These are phyloP conservation scores for Tolypocladium capitatum DNA, from an alignment of 2,329 filamentous ascomycete species.

Conservation along the genomic window DNA sequence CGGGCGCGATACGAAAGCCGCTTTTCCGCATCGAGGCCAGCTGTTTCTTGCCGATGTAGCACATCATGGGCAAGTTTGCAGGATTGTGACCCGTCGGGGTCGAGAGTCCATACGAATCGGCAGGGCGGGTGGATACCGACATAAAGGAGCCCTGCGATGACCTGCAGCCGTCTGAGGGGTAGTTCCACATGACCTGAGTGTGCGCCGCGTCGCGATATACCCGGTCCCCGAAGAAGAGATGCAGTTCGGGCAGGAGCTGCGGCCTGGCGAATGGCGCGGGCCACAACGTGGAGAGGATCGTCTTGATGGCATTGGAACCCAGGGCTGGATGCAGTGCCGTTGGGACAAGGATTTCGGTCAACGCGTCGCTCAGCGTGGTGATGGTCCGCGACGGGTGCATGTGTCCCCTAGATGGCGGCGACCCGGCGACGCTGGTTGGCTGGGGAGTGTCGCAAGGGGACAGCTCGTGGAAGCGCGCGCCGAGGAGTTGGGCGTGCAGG, in stretches of 20 bases:
- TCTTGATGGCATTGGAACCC: slow-evolving; percentile 28
- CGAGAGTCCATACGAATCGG: slow-evolving; percentile 14
- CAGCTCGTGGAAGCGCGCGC: slow-evolving; percentile 29
- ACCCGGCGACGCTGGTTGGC: slow-evolving; percentile 18
- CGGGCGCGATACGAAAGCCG: slow-evolving; percentile 31
- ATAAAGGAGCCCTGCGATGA: slow-evolving; percentile 18
- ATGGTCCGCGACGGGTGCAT: slow-evolving; percentile 28
- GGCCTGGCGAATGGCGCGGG: slow-evolving; percentile 18
- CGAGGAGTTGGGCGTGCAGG: slow-evolving; percentile 32
- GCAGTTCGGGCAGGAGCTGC: slow-evolving; percentile 25
- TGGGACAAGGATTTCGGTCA: slow-evolving; percentile 28
- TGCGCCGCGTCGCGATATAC: slow-evolving; percentile 32
- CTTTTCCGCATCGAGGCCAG: slow-evolving; percentile 31
- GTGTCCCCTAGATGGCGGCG: slow-evolving; percentile 22
- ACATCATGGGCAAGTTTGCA: slow-evolving; percentile 21
- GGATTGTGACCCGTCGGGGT: slow-evolving; percentile 9
- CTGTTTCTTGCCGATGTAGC: slow-evolving; percentile 35
- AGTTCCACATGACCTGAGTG: slow-evolving; percentile 37
- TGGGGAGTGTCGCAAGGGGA: slow-evolving; percentile 27
- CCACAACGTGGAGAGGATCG: slow-evolving; percentile 32
- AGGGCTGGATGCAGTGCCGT: slow-evolving; percentile 17
- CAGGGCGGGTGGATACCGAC: slow-evolving; percentile 22
- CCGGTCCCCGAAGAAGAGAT: slow-evolving; percentile 34
- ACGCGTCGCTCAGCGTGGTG: slow-evolving; percentile 25
- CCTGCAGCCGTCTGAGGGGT: slow-evolving; percentile 12